Percentiles rank a stretch among this genome's conserved stretches.
Conservation (phyloP, 2,329 filamentous ascomycete species). For the Cordyceps pruinosa region DNA sequence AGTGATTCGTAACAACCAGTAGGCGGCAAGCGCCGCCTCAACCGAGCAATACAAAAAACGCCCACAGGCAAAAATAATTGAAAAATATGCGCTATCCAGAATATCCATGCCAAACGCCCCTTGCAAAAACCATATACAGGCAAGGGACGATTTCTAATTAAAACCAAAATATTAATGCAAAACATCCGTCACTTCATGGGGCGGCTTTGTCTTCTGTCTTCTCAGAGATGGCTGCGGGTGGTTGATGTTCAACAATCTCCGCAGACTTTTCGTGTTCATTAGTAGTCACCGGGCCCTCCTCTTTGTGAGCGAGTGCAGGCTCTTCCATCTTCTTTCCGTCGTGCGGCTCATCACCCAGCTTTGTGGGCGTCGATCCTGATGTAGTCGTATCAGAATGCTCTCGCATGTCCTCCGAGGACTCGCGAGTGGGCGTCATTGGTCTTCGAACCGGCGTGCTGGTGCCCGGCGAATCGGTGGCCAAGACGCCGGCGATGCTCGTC, state of each 20-base stretch:
- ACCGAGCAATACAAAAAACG: neutral
- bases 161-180: neutral
- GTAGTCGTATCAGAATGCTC: neutral
- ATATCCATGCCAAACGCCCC: neutral
- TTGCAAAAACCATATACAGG: neutral
- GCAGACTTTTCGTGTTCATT: neutral
- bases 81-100: neutral
- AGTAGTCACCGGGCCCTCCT: neutral
- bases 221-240: neutral
- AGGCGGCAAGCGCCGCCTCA: no score
- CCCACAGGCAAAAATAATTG: neutral
- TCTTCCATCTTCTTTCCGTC: neutral
- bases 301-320: neutral
- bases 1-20: neutral
- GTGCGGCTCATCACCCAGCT: neutral
- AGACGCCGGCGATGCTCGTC: slow-evolving; percentile 4
- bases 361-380: neutral
- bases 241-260: neutral
- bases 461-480: slow-evolving; percentile 1
- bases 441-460: slow-evolving; percentile 14
- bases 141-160: neutral
- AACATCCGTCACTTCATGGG: neutral
- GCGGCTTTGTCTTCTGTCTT: neutral
- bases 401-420: slow-evolving; percentile 16
- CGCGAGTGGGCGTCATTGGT: slow-evolving; percentile 19